These are phyloP conservation scores for Hapsidospora chrysogenum DNA, from an alignment of 495 filamentous ascomycete species.

Conservation along the genomic window DNA sequence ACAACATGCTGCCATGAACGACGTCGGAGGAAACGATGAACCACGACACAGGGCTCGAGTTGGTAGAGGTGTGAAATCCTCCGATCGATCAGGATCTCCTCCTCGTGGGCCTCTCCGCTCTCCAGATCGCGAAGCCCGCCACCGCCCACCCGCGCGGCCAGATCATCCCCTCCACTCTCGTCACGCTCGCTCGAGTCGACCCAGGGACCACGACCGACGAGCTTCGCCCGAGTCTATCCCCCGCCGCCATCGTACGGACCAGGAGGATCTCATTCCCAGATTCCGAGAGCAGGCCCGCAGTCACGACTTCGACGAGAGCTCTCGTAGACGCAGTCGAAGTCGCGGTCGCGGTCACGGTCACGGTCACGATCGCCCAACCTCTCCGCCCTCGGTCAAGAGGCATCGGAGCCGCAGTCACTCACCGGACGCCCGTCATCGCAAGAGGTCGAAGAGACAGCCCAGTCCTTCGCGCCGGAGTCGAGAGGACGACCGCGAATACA, in stretches of 20 bases:
- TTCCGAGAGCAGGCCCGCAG: background rate
- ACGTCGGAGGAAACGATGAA: constrained; percentile 3
- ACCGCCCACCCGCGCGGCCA: constrained; percentile 34
- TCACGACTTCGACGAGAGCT: background rate
- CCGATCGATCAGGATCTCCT: constrained; percentile 5
- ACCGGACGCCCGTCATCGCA: background rate
- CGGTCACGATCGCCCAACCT: background rate
- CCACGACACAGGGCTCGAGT: constrained; percentile 2
- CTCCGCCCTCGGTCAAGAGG: background rate
- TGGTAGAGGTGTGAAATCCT: constrained; percentile 3
- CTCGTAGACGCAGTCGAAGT: background rate
- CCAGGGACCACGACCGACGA: constrained; percentile 15
- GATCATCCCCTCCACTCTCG: too few species aligned
- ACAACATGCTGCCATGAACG: constrained; percentile 4
- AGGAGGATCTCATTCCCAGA: background rate
- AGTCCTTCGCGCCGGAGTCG: background rate
- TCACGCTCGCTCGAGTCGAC: too few species aligned
- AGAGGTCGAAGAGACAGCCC: background rate
- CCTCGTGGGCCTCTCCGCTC: constrained; percentile 3
- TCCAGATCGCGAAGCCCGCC: constrained; percentile 4
- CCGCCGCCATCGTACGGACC: background rate
- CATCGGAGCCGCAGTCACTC: background rate
- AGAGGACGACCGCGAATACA: background rate
- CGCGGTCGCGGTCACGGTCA: background rate
- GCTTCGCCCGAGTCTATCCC: constrained; percentile 4